Evolutionary conservation across 2,329 filamentous ascomycete genomes (phyloP), one percentile per base, ranked within the genome.

Genomic region (Thelonectria olida): DNA sequence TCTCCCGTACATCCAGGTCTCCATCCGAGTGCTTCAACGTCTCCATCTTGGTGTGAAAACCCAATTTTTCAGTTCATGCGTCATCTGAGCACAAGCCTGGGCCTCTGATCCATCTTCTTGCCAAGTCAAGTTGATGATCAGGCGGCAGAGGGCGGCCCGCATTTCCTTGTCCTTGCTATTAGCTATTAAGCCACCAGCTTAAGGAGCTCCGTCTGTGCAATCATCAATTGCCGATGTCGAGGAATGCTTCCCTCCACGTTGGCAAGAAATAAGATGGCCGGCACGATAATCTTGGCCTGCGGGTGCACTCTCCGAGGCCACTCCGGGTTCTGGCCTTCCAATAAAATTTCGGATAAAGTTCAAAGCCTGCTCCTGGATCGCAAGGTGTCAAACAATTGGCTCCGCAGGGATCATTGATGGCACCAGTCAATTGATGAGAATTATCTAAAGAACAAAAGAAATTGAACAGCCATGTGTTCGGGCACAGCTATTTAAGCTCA

Each of bases 261-360:
- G n/a, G n/a, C n/a, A n/a, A n/a, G n/a, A n/a, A n/a, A n/a, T n/a
- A n/a, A n/a, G n/a, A n/a, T n/a, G n/a, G n/a, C n/a, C n/a, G n/a
- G n/a, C n/a, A n/a, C n/a, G n/a, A n/a, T n/a, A n/a, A n/a, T n/a
- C n/a, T n/a, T n/a, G n/a, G n/a, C n/a, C n/a, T n/a, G n/a, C n/a
- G n/a, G n/a, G n/a, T n/a, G n/a, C 75, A 12, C 78, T 77, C 15
- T 85, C 78, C 80, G 87, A 62, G 75, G 82, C 67, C 78, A 83
- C 67, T 76, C 87, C 68, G 76, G 81, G 62, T 12, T 77, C 75
- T 7, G 78, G 74, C 50, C 89, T 87, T 58, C 90, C 91, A 67
- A 97, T 92, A 27, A 98, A 82, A 76, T 99, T 99, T 55, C 95
- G 87, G 64, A 99, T 88, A 68, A 98, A 90, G 69, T 96, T 90